Conservation (phyloP, 768 basidiomycete genomes). For the Asterophora lycoperdoides region DNA sequence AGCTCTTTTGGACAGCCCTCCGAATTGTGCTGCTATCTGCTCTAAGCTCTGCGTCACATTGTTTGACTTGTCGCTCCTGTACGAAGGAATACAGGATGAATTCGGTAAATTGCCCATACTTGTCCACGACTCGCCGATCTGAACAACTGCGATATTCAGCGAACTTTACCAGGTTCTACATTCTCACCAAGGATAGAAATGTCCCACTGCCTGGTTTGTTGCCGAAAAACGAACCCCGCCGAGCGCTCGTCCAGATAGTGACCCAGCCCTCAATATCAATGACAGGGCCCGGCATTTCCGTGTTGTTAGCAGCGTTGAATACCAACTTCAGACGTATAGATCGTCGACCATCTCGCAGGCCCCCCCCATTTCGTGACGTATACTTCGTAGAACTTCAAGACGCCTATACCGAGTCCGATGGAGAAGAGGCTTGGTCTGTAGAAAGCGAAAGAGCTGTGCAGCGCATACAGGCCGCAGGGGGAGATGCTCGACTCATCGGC, state of each 20-base stretch:
- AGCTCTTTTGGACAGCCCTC: slow-evolving; percentile 36
- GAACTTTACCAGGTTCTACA: slow-evolving; percentile 69
- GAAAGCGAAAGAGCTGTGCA: slow-evolving; percentile 32
- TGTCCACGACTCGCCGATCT: background rate
- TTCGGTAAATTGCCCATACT: slow-evolving; percentile 31
- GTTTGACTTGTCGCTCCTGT: slow-evolving; percentile 61
- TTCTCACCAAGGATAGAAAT: slow-evolving; percentile 40
- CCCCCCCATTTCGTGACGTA: slow-evolving; percentile 47
- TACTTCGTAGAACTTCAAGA: slow-evolving; percentile 63
- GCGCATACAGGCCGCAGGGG: slow-evolving; percentile 30
- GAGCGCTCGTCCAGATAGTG: slow-evolving; percentile 31
- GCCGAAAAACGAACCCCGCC: slow-evolving; percentile 12
- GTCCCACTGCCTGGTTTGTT: slow-evolving; percentile 8
- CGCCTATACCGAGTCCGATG: background rate
- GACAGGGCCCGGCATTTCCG: slow-evolving; percentile 20
- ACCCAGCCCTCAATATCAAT: slow-evolving; percentile 8
- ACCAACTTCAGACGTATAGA: slow-evolving; percentile 53
- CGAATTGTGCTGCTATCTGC: slow-evolving; percentile 67
- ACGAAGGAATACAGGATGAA: slow-evolving; percentile 61
- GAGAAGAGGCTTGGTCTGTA: slow-evolving; percentile 25
- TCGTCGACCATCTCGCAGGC: slow-evolving; percentile 50
- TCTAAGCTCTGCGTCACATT: slow-evolving; percentile 58
- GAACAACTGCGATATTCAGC: slow-evolving; percentile 29
- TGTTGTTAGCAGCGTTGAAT: slow-evolving; percentile 33
- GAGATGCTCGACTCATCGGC: slow-evolving; percentile 40